Conservation (phyloP, 192 early-diverging fungal genomes). For the Lobosporangium transversale region DNA sequence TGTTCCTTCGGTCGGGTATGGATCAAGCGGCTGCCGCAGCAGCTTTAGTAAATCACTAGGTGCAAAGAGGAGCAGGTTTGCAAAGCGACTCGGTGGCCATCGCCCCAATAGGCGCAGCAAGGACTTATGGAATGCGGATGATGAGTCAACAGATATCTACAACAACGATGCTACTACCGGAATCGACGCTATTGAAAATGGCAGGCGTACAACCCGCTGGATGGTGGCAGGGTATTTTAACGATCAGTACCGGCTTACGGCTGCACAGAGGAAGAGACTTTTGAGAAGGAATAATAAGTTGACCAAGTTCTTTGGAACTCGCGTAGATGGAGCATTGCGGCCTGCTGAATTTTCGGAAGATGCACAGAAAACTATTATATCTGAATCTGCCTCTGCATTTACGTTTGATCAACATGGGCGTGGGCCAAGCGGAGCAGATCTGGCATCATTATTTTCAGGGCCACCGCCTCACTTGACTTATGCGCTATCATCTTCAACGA, state of each 20-base stretch:
- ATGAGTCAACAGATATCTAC: slow-evolving; percentile 2
- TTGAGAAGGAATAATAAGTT: slow-evolving; percentile 47
- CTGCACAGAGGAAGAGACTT: slow-evolving; percentile 35
- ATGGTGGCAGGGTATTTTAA: slow-evolving; percentile 52
- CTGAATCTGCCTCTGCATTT: too few species aligned
- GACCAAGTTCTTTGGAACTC: slow-evolving; percentile 50
- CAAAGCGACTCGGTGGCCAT: slow-evolving; percentile 1
- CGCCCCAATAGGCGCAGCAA: background rate
- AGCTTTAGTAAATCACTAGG: slow-evolving; percentile 6
- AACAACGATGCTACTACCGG: slow-evolving; percentile 3
- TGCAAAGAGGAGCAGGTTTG: background rate
- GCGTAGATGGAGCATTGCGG: slow-evolving; percentile 37
- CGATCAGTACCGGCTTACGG: slow-evolving; percentile 44
- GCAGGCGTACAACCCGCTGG: slow-evolving; percentile 34
- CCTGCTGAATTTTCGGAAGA: too few species aligned
- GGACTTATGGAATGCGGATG: background rate
- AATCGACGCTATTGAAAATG: slow-evolving; percentile 28
- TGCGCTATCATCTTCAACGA: slow-evolving; percentile 38
- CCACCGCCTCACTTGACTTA: slow-evolving; percentile 36
- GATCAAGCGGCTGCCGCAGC: background rate
- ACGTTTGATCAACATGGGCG: background rate
- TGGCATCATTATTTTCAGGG: slow-evolving; percentile 6
- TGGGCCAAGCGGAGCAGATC: too few species aligned
- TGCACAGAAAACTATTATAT: too few species aligned
- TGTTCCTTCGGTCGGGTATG: background rate